phyloP scores from a whole-genome alignment of 1,284 basidiomycete genomes.

The Sporisorium graminicola region DNA sequence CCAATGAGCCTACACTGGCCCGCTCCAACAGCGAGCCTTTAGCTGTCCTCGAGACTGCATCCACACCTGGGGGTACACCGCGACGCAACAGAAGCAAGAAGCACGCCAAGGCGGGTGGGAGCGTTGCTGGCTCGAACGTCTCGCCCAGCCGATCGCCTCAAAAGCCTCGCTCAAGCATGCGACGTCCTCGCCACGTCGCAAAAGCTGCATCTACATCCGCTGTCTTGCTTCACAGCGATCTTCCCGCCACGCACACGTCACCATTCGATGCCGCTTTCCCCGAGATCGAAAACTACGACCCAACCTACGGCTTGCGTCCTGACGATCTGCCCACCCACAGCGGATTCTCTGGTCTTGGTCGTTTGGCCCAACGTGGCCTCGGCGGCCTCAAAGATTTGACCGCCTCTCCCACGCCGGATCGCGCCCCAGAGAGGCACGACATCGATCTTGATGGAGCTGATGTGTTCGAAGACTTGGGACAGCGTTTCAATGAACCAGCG shows the following conservation, averaged over 20 bases:
- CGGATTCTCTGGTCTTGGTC: constrained; percentile 78
- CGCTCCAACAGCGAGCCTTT: constrained; percentile 42
- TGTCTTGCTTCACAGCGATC: constrained; percentile 33
- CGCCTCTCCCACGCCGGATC: constrained; percentile 7
- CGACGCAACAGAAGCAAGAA: constrained; percentile 17
- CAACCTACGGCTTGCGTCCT: constrained; percentile 91
- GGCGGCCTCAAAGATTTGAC: constrained; percentile 51
- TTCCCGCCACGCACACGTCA: constrained; percentile 22
- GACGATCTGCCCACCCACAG: constrained; percentile 74
- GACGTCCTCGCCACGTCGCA: constrained; percentile 30
- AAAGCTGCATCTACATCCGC: constrained; percentile 45
- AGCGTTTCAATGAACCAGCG: constrained; percentile 23
- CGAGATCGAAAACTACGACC: constrained; percentile 87
- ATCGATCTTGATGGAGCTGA: constrained; percentile 36
- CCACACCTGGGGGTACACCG: constrained; percentile 33
- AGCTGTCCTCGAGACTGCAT: constrained; percentile 27
- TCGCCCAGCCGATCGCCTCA: constrained; percentile 32
- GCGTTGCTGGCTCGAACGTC: constrained; percentile 17
- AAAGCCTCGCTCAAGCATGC: constrained; percentile 13
- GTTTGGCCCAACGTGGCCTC: constrained; percentile 41
- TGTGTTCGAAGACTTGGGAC: constrained; percentile 32
- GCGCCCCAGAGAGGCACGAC: constrained; percentile 1
- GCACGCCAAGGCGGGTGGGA: constrained; percentile 10
- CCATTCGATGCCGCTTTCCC: constrained; percentile 48
- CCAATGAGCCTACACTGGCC: constrained; percentile 20